These are phyloP conservation scores for Ophiostoma angusticollis DNA, from an alignment of 2,329 filamentous ascomycete genomes.

Conservation along the genomic window DNA sequence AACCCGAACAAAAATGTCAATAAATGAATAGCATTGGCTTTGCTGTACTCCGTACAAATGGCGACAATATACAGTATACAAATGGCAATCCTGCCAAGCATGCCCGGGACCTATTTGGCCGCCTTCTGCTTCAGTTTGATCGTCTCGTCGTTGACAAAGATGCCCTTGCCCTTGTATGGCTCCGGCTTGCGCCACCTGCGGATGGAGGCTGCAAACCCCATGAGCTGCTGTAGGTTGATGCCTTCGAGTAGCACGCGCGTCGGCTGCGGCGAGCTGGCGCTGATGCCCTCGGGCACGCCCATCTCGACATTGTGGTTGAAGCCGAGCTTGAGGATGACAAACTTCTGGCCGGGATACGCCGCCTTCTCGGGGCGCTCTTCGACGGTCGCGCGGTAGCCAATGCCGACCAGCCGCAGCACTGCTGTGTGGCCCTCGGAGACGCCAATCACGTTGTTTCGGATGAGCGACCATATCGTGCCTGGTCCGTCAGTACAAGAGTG, in stretches of 20 bases:
- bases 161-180: constrained; percentile 98
- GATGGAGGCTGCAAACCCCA: constrained; percentile 83
- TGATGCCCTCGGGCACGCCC: constrained; percentile 68
- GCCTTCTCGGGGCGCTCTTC: constrained; percentile 63
- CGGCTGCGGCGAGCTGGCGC: constrained; percentile 76
- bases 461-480: constrained; percentile 88
- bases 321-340: constrained; percentile 87
- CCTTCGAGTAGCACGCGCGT: constrained; percentile 87
- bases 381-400: constrained; percentile 84
- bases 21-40: neutral
- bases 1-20: constrained; percentile 12
- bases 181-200: constrained; percentile 81
- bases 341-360: constrained; percentile 70
- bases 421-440: constrained; percentile 95
- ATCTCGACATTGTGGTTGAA: constrained; percentile 94
- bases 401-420: constrained; percentile 83
- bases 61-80: constrained; percentile 15
- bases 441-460: constrained; percentile 81
- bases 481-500: neutral
- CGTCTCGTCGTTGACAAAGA: constrained; percentile 94
- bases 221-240: constrained; percentile 71
- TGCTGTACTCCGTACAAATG: too few species aligned
- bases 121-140: constrained; percentile 98
- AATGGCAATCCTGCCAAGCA: neutral
- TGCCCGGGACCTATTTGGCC: constrained; percentile 58